Evolutionary conservation across 176 grass and related monocot species (phyloP), one percentile per base, ranked within the genome.

Genomic region (Triticum aestivum): DNA sequence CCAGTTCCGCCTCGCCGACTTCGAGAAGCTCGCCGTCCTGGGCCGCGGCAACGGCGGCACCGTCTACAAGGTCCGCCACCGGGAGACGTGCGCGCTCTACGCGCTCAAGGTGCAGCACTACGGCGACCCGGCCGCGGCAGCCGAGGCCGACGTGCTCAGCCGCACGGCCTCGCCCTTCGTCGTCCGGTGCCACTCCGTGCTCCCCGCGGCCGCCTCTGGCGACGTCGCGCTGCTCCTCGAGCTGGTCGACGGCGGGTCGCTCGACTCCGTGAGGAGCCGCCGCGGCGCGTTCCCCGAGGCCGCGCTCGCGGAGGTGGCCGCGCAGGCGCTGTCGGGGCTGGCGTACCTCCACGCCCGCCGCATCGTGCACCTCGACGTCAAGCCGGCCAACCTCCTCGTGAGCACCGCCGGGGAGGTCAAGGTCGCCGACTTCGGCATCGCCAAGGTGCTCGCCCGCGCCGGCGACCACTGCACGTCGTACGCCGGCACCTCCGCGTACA

Each of bases 341-440:
- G 89, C 92, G 3, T 79, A 86, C 74, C 89, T 94, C 17, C 92
- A 91, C 69, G 66, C 84, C 10, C 84, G 84, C 67, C 69, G 69
- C 87, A 82, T 92, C 84, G 87, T 89, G 4, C 91, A 92, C 80
- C 91, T 77, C 10, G 88, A 93, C 82, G 49, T 93, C 70, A 93
- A 93, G 82, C 88, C 88, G 8, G 85, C 41, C 2, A 93, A 93
- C 82, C 77, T 93, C 15, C 91, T 90, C 56, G 54, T 51, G 26
- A 85, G 29, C 81, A 5, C 54, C 0, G 72, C 2, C 21, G 91
- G 91, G 0, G 82, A 71, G 13, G 88, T 93, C 58, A 93, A 87
- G 91, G 41, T 93, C 41, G 35, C 85, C 34, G 85, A 88, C 66
- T 90, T 93, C 20, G 88, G 91, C 9, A 83, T 90, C 68, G 91